Evolutionary conservation across 176 grass and related monocot species (phyloP).

Genomic region (Carex littledalei): DNA sequence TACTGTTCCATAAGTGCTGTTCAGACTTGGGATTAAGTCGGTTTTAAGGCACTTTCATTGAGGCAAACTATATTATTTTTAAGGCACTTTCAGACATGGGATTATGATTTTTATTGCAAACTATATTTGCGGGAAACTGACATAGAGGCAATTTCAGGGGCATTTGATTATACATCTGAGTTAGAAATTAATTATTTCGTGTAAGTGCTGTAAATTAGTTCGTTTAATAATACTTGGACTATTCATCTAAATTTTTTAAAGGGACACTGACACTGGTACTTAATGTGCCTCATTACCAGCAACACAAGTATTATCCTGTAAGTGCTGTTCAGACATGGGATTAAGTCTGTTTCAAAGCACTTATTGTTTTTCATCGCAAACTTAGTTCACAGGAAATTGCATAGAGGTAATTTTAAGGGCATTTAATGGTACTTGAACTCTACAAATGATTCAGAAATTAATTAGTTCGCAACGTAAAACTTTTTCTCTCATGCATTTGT

Average conservation of each 20-base stretch:
- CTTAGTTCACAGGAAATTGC: neutral
- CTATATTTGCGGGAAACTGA: neutral
- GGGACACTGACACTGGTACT: neutral
- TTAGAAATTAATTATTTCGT: neutral
- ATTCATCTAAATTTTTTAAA: neutral
- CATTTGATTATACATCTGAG: neutral
- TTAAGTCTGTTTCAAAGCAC: too few species aligned
- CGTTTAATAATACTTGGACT: too few species aligned
- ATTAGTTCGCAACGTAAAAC: neutral
- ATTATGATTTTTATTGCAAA: neutral
- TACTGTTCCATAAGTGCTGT: neutral
- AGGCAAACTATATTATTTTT: neutral
- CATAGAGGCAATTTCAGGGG: neutral
- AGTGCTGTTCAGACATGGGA: neutral
- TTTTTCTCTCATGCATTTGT: neutral
- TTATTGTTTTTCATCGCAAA: neutral
- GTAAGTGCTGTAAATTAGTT: too few species aligned
- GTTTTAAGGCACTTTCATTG: too few species aligned
- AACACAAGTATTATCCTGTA: neutral
- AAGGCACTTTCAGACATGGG: neutral
- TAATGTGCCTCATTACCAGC: neutral
- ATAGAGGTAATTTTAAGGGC: neutral
- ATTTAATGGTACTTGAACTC: neutral
- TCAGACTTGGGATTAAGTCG: neutral
- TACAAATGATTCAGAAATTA: neutral